Conservation (phyloP, 2,329 filamentous ascomycete species). For the Colletotrichum sp. region DNA sequence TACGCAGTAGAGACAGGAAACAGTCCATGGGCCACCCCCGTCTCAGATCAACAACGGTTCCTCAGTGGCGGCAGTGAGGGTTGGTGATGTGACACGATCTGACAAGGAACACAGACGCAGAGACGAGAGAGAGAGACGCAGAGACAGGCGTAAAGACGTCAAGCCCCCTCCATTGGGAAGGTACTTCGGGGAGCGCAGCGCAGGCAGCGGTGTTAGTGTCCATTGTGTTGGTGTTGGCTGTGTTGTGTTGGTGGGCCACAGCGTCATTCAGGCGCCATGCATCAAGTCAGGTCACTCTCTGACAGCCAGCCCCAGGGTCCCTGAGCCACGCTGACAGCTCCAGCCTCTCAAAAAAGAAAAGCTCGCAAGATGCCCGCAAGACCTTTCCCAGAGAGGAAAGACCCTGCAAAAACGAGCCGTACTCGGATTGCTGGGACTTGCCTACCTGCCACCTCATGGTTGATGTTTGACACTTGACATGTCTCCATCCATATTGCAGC, state of each 20-base stretch:
- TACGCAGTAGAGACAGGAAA: neutral
- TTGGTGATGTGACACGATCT: neutral
- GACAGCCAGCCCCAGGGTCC: neutral
- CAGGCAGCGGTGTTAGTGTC: neutral
- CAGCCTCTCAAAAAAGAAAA: neutral
- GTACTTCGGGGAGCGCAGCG: neutral
- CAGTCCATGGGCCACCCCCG: neutral
- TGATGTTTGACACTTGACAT: neutral
- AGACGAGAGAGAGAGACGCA: neutral
- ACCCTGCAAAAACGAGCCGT: neutral
- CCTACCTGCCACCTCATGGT: neutral
- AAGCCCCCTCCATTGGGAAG: neutral
- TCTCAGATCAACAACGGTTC: neutral
- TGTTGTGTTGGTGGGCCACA: neutral
- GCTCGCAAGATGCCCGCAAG: neutral
- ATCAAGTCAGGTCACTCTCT: neutral
- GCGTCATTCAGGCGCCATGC: neutral
- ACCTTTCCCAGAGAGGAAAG: neutral
- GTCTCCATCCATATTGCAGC: neutral
- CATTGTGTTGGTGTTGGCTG: neutral
- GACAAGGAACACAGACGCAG: neutral
- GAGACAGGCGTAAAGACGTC: neutral
- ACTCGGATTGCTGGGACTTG: neutral
- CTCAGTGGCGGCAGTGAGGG: neutral
- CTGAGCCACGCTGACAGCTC: neutral